Evolutionary conservation across 768 basidiomycete genomes (phyloP).

Genomic region (Suillus lakei): DNA sequence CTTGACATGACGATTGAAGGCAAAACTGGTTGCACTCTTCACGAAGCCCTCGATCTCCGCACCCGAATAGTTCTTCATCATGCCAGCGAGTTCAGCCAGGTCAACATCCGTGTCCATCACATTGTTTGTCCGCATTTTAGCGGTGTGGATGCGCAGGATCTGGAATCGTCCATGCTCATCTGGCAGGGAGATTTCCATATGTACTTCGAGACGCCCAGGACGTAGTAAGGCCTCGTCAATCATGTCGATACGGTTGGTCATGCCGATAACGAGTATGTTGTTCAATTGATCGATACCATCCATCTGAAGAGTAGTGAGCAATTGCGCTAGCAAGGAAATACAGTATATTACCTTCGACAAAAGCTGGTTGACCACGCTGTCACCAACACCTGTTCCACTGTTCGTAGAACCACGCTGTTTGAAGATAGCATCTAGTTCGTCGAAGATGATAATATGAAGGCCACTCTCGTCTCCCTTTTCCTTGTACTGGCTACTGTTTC

Average conservation of each 20-base stretch:
- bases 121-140: slow-evolving; percentile 90
- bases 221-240: slow-evolving; percentile 98
- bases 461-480: slow-evolving; percentile 97
- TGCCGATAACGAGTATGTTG: slow-evolving; percentile 99
- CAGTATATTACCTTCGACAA: slow-evolving; percentile 80
- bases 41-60: slow-evolving; percentile 96
- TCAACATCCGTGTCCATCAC: slow-evolving; percentile 91
- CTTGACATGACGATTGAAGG: slow-evolving; percentile 97
- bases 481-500: slow-evolving; percentile 71
- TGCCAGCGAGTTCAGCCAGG: slow-evolving; percentile 74
- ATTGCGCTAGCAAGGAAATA: background rate
- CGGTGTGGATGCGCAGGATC: slow-evolving; percentile 94
- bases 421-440: slow-evolving; percentile 98
- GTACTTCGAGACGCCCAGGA: slow-evolving; percentile 97
- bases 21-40: slow-evolving; percentile 98
- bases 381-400: slow-evolving; percentile 95
- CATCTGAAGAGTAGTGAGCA: slow-evolving; percentile 64
- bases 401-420: slow-evolving; percentile 96
- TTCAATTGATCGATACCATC: slow-evolving; percentile 99
- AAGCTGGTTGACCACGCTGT: slow-evolving; percentile 97
- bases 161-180: slow-evolving; percentile 92
- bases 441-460: slow-evolving; percentile 98
- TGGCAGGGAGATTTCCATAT: slow-evolving; percentile 98
- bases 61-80: slow-evolving; percentile 97
- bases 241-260: slow-evolving; percentile 99